phyloP scores from a whole-genome alignment of 768 basidiomycete genomes.

The Suillus spraguei region DNA sequence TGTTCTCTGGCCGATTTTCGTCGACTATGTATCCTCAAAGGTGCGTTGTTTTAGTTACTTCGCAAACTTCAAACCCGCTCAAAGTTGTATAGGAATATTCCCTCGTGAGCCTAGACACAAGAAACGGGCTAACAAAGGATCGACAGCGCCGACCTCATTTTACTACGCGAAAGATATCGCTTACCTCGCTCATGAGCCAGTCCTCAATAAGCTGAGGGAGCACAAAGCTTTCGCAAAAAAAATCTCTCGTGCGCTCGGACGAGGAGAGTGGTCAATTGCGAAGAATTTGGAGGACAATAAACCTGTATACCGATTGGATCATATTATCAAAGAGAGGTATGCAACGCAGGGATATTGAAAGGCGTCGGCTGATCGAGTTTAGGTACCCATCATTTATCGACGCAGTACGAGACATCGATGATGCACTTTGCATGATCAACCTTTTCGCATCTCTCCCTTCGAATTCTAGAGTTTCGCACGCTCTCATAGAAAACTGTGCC shows the following conservation, averaged over 20 bases:
- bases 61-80: constrained; percentile 13
- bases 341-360: constrained; percentile 19
- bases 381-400: constrained; percentile 98
- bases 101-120: constrained; percentile 92
- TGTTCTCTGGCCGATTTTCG: constrained; percentile 97
- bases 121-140: constrained; percentile 97
- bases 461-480: constrained; percentile 76
- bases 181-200: constrained; percentile 95
- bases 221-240: constrained; percentile 99
- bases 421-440: constrained; percentile 93
- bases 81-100: constrained; percentile 74
- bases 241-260: constrained; percentile 87
- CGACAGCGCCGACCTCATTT: constrained; percentile 95
- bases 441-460: constrained; percentile 92
- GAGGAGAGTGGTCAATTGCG: constrained; percentile 94
- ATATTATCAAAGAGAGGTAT: constrained; percentile 96
- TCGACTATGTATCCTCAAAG: constrained; percentile 95
- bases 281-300: constrained; percentile 93
- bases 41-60: constrained; percentile 45
- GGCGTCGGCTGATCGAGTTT: constrained; percentile 16
- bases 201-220: constrained; percentile 89
- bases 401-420: constrained; percentile 94
- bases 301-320: constrained; percentile 90
- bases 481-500: constrained; percentile 88
- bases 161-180: constrained; percentile 99